A percentile compares a stretch with the other conserved stretches of the same genome.
These are phyloP conservation scores for Penicillium capsulatum DNA, from an alignment of 2,329 filamentous ascomycete genomes.

Conservation along the genomic window DNA sequence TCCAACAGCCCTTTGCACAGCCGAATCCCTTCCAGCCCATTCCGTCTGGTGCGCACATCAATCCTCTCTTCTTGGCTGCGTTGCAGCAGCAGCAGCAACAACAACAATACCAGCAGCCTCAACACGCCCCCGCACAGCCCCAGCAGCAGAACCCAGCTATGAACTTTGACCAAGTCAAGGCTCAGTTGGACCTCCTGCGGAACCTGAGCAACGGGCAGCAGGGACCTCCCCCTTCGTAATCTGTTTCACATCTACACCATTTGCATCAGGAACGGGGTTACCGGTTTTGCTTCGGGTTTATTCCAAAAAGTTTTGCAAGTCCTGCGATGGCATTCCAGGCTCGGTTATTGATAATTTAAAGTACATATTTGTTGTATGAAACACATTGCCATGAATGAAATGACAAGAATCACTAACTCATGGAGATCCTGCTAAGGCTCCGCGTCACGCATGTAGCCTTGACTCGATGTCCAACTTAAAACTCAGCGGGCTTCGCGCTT, in stretches of 20 bases:
- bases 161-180: slow-evolving; percentile 42
- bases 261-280: slow-evolving; percentile 25
- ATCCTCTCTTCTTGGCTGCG: slow-evolving; percentile 54
- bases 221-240: slow-evolving; percentile 28
- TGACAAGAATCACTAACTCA: neutral
- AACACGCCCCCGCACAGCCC: slow-evolving; percentile 24
- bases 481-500: slow-evolving; percentile 47
- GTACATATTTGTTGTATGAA: slow-evolving; percentile 14
- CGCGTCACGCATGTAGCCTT: too few relatives aligned
- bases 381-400: slow-evolving; percentile 1
- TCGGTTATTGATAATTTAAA: slow-evolving; percentile 6
- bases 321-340: slow-evolving; percentile 2
- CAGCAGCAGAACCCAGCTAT: slow-evolving; percentile 27
- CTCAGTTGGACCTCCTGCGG: slow-evolving; percentile 40
- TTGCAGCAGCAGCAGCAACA: slow-evolving; percentile 43
- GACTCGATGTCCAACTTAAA: too few relatives aligned
- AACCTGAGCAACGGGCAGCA: slow-evolving; percentile 35
- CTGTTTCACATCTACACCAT: slow-evolving; percentile 9
- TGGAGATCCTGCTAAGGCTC: neutral
- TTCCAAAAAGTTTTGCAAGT: slow-evolving; percentile 2
- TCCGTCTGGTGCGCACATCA: slow-evolving; percentile 50
- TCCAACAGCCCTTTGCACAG: slow-evolving; percentile 37
- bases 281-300: slow-evolving; percentile 9
- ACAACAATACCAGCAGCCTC: slow-evolving; percentile 26
- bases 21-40: slow-evolving; percentile 44